These are phyloP conservation scores for Alternaria atra DNA, from an alignment of 2,329 filamentous ascomycete genomes.

Conservation along the genomic window DNA sequence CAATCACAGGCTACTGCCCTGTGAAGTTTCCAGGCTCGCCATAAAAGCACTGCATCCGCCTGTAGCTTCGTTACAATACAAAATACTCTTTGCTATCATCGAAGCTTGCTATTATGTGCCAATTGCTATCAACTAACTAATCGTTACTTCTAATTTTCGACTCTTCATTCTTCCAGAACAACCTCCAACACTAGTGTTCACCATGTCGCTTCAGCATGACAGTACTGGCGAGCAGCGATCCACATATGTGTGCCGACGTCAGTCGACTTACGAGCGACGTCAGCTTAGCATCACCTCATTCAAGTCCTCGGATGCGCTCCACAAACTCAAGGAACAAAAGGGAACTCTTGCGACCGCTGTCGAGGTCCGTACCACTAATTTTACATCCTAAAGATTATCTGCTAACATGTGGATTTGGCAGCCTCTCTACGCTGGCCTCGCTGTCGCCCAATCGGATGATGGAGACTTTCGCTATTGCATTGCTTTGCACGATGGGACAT, in stretches of 20 bases:
- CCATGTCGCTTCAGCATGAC: slow-evolving; percentile 14
- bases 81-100: not conserved
- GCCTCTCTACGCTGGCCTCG: slow-evolving; percentile 68
- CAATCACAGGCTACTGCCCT: slow-evolving; percentile 7
- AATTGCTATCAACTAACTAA: not conserved
- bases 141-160: not conserved
- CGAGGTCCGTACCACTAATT: slow-evolving; percentile 4
- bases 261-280: slow-evolving; percentile 12
- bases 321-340: slow-evolving; percentile 13
- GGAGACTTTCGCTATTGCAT: slow-evolving; percentile 62
- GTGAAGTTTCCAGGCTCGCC: slow-evolving; percentile 7
- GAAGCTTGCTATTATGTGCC: slow-evolving; percentile 1
- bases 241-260: slow-evolving; percentile 1
- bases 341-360: slow-evolving; percentile 12
- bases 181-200: not conserved
- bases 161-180: not conserved
- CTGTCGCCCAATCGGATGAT: slow-evolving; percentile 62
- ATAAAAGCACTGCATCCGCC: slow-evolving; percentile 13
- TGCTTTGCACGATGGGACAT: slow-evolving; percentile 77
- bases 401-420: slow-evolving; percentile 21
- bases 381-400: not conserved
- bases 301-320: slow-evolving; percentile 9
- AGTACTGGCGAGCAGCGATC: slow-evolving; percentile 4
- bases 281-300: slow-evolving; percentile 13
- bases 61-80: not conserved